Evolutionary conservation across 495 filamentous ascomycete genomes (phyloP).

Genomic region (Aspergillus sparsus): DNA sequence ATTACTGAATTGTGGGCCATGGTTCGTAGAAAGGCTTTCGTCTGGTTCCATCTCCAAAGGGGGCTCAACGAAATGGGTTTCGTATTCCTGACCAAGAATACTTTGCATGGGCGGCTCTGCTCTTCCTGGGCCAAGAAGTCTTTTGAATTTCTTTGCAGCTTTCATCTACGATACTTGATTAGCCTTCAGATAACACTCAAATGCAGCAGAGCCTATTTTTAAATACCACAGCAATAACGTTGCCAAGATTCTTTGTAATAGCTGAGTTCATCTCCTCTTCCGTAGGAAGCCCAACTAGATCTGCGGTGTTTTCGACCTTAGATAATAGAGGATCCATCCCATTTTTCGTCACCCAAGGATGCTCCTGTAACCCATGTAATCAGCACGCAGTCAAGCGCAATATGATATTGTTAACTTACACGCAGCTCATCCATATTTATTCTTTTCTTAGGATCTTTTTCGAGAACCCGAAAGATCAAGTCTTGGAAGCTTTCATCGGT

Average conservation of each 20-base stretch:
- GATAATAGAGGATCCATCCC: constrained; percentile 80
- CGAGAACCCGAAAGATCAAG: constrained; percentile 65
- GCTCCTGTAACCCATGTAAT: constrained; percentile 57
- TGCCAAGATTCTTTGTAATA: constrained; percentile 83
- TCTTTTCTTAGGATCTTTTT: constrained; percentile 75
- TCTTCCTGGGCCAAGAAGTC: constrained; percentile 49
- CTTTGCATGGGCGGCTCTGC: constrained; percentile 53
- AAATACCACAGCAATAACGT: constrained; percentile 81
- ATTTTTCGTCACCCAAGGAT: constrained; percentile 89
- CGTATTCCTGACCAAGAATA: constrained; percentile 55
- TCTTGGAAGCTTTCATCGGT: constrained; percentile 62
- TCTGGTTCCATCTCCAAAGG: constrained; percentile 55
- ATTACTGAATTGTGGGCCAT: constrained; percentile 21
- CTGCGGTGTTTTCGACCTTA: constrained; percentile 81
- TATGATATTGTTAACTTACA: constrained; percentile 46
- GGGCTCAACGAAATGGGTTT: constrained; percentile 57
- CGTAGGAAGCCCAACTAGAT: constrained; percentile 76
- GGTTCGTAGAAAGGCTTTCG: constrained; percentile 36
- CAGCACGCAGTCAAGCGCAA: constrained; percentile 11
- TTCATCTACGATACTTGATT: constrained; percentile 66
- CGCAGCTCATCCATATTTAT: constrained; percentile 80
- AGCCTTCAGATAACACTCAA: constrained; percentile 1
- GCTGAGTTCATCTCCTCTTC: constrained; percentile 86
- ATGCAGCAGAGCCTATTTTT: not conserved
- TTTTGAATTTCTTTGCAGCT: constrained; percentile 87